phyloP scores from a whole-genome alignment of 2,329 filamentous ascomycete genomes.

The Bipolaris sorokiniana region DNA sequence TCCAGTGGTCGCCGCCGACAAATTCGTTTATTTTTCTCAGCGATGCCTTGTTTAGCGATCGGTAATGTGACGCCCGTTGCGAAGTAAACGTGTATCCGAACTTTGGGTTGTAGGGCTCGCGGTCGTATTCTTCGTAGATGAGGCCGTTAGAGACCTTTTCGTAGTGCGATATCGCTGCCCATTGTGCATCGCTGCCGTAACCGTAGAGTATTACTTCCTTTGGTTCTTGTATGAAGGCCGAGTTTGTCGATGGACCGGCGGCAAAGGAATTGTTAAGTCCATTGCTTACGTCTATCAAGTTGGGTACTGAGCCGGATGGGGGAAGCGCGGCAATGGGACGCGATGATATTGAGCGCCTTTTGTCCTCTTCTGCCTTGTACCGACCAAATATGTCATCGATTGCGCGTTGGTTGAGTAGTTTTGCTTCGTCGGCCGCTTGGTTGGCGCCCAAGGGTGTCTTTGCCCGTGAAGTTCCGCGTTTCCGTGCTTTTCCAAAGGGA shows the following conservation, averaged over 20 bases:
- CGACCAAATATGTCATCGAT: slow-evolving; percentile 57
- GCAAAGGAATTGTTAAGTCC: slow-evolving; percentile 37
- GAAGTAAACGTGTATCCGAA: slow-evolving; percentile 78
- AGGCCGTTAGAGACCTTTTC: slow-evolving; percentile 79
- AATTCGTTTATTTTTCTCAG: slow-evolving; percentile 80
- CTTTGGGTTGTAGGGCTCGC: slow-evolving; percentile 76
- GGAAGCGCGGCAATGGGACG: slow-evolving; percentile 33
- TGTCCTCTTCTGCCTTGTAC: slow-evolving; percentile 40
- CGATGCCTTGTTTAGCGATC: slow-evolving; percentile 72
- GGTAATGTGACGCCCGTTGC: slow-evolving; percentile 68
- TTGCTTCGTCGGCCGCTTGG: slow-evolving; percentile 61
- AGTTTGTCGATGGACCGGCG: slow-evolving; percentile 40
- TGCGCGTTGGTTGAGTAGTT: slow-evolving; percentile 52
- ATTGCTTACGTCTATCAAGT: slow-evolving; percentile 38
- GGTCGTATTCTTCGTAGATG: slow-evolving; percentile 92
- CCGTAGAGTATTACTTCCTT: slow-evolving; percentile 87
- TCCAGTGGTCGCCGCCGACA: slow-evolving; percentile 88
- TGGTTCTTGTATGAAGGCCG: slow-evolving; percentile 58
- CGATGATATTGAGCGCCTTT: slow-evolving; percentile 35
- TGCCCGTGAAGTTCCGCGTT: slow-evolving; percentile 55
- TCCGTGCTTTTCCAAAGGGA: slow-evolving; percentile 63
- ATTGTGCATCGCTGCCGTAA: slow-evolving; percentile 71
- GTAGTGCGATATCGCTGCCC: slow-evolving; percentile 87
- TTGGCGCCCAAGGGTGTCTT: slow-evolving; percentile 64
- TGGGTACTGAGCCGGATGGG: slow-evolving; percentile 41